Conservation (phyloP, 2,329 filamentous ascomycete species). For the Capronia epimyces region DNA sequence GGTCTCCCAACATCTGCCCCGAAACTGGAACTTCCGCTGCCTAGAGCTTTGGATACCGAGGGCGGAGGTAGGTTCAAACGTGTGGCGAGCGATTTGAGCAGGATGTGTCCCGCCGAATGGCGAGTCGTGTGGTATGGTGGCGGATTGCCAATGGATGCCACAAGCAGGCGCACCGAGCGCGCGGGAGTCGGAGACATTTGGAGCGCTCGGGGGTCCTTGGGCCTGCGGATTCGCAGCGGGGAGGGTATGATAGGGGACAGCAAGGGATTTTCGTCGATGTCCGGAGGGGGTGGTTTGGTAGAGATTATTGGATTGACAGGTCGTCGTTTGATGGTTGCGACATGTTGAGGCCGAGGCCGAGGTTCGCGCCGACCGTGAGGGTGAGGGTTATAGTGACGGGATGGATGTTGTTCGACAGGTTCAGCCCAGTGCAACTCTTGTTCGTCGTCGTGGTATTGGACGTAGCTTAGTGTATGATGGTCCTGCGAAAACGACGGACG, state of each 20-base stretch:
- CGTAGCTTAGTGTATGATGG: not conserved
- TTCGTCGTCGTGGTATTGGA: slow-evolving; percentile 13
- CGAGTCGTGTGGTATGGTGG: slow-evolving; percentile 68
- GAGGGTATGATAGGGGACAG: slow-evolving; percentile 16
- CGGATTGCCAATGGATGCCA: slow-evolving; percentile 86
- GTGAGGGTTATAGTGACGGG: not conserved
- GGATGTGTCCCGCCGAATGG: slow-evolving; percentile 80
- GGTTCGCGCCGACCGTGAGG: not conserved
- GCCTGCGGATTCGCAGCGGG: slow-evolving; percentile 17
- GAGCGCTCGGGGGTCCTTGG: not conserved
- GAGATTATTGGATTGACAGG: slow-evolving; percentile 12
- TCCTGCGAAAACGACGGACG: not conserved
- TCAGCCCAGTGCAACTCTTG: slow-evolving; percentile 14
- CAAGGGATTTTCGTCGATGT: not conserved
- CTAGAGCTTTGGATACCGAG: slow-evolving; percentile 40
- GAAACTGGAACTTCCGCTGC: slow-evolving; percentile 48
- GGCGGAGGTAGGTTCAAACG: slow-evolving; percentile 51
- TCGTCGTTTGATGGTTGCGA: slow-evolving; percentile 11
- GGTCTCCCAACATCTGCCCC: slow-evolving; percentile 40
- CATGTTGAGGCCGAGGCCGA: slow-evolving; percentile 7
- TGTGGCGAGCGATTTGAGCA: slow-evolving; percentile 58
- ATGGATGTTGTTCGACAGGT: slow-evolving; percentile 7
- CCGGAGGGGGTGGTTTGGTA: not conserved
- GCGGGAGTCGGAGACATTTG: not conserved
- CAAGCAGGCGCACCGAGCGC: slow-evolving; percentile 54